These are phyloP conservation scores for Xerocomellus amylosporus DNA, from an alignment of 768 basidiomycete genomes.

Conservation along the genomic window DNA sequence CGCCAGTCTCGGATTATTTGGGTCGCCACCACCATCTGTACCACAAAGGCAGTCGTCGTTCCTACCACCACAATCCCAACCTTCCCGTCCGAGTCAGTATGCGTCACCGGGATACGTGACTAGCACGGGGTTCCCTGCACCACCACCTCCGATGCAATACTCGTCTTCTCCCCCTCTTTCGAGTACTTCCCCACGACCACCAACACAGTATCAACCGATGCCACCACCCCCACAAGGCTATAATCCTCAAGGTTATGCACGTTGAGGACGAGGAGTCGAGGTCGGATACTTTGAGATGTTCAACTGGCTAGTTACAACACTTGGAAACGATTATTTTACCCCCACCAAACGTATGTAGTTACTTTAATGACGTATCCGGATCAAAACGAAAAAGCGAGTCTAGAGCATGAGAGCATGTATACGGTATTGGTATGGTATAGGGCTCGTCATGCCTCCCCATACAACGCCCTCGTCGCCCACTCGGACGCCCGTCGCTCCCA, in stretches of 20 bases:
- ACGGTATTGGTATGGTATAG: too few species aligned
- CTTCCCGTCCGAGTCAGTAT: slow-evolving; percentile 24
- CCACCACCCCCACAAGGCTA: slow-evolving; percentile 34
- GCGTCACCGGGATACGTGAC: neutral
- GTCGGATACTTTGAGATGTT: too few species aligned
- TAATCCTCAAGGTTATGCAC: slow-evolving; percentile 26
- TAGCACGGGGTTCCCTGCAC: slow-evolving; percentile 27
- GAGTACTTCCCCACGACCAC: slow-evolving; percentile 13
- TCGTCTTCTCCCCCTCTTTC: slow-evolving; percentile 18
- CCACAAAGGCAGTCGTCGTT: too few species aligned
- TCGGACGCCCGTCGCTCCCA: slow-evolving; percentile 47
- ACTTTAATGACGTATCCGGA: too few species aligned
- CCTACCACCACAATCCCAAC: slow-evolving; percentile 15
- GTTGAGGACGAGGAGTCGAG: too few species aligned
- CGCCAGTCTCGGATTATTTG: slow-evolving; percentile 30
- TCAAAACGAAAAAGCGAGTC: too few species aligned
- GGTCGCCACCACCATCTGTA: slow-evolving; percentile 19
- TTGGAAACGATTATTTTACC: too few species aligned
- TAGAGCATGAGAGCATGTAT: too few species aligned
- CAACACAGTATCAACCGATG: slow-evolving; percentile 27
- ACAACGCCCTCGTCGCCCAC: slow-evolving; percentile 47
- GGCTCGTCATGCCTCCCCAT: slow-evolving; percentile 31
- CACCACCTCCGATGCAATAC: slow-evolving; percentile 29
- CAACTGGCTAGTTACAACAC: too few species aligned
- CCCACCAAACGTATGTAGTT: too few species aligned